Conservation (phyloP, 2,329 filamentous ascomycete species). For the Penicillium sp. region DNA sequence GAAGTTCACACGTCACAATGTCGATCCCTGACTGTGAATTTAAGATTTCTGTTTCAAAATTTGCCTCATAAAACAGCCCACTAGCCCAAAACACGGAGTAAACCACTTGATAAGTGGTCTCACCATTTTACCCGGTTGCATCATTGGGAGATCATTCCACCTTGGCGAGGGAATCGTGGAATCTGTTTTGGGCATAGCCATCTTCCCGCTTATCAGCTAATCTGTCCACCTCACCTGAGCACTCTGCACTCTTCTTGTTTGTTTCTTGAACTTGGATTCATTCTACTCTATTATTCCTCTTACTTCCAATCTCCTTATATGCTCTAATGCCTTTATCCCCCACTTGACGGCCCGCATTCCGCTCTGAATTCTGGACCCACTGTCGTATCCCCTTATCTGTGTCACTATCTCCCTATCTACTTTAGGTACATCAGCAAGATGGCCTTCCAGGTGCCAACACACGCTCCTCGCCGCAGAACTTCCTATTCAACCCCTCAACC, state of each 20-base stretch:
- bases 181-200: neutral
- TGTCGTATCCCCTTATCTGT: neutral
- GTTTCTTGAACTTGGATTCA: neutral
- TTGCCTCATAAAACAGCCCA: neutral
- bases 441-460: conserved; percentile 41
- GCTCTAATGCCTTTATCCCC: neutral
- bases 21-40: conserved; percentile 36
- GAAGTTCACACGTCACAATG: conserved; percentile 9
- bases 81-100: neutral
- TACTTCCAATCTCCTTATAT: neutral
- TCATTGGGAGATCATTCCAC: conserved; percentile 20
- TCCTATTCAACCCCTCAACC: conserved; percentile 33
- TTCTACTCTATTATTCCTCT: neutral
- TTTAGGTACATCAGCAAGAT: conserved; percentile 21
- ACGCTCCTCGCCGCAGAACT: conserved; percentile 35
- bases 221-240: neutral
- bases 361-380: neutral
- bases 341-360: neutral
- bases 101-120: neutral
- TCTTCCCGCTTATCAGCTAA: conserved; percentile 4
- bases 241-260: neutral
- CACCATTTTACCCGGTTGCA: conserved; percentile 11
- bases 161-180: too few species aligned
- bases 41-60: neutral
- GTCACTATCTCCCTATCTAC: conserved; percentile 6